Evolutionary conservation across 768 basidiomycete genomes (phyloP), one percentile per base, ranked within the genome.

Genomic region (Tylopilus balloui): DNA sequence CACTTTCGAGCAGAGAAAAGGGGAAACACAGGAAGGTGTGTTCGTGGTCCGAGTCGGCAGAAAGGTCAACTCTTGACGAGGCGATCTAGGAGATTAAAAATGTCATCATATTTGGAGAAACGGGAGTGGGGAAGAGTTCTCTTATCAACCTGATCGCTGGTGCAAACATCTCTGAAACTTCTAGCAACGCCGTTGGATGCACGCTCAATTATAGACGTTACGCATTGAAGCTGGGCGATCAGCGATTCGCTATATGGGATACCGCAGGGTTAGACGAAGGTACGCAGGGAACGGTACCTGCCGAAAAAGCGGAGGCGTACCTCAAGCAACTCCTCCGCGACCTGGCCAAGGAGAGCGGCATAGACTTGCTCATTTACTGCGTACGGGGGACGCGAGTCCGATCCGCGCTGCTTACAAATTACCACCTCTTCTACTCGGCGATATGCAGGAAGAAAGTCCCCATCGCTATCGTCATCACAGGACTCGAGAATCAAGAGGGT

Each of bases 401-500:
- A 10, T 52, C 53, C 19, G 59, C 57, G 39, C 11, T 60, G 11
- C 59, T 62, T 46, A 35, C 48, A 13, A 76, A 74, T 51, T 76
- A 72, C 65, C 56, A 58, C 37, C 47, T 74, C 20, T 73, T 74
- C 45, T 60, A 67, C 42, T 63, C 71, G 11, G 63, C 70, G 15
- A 67, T 76, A n/a, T 74, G 72, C 46, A 61, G 59, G 29, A 54
- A 57, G 38, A 53, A 63, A 35, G 74, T 76, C 17, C 74, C 74
- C 4, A 67, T 70, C 19, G 58, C 69, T 3, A 46, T 76, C 19
- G 69, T 61, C 2, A 45, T 75, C 13, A 74, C 72, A 1, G 71
- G 73, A 28, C 63, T 75, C 3, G 74, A 73, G 54, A 56, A 69
- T 23, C 59, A 68, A 17, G 58, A 55, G 3, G 51, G 45, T 3